Evolutionary conservation across 345 rosid species (phyloP), one percentile per base, ranked within the genome.

Genomic region (Aurinia saxatilis): DNA sequence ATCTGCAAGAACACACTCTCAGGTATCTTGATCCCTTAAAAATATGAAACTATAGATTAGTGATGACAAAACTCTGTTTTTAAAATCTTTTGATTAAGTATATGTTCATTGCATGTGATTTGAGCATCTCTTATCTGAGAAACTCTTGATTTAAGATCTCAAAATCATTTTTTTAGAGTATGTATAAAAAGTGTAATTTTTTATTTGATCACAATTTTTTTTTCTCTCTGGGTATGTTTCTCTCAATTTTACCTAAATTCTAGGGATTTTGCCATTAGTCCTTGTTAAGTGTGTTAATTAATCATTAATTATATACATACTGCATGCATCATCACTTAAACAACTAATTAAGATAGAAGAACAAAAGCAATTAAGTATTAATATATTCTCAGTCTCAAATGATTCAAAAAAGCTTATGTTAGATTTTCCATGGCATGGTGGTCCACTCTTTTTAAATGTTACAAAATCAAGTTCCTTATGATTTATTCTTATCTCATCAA

Each of bases 401-500:
- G 68, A 54, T 61, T 62, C 63, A 70, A 47, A 33, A 23, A 23
- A 23, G 51, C 59, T 56, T 70, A 17, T 63, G 58, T 48, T 30
- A 71, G 60, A 71, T 57, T 71, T 57, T 71, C 47, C 58, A 63
- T 55, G 68, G 17, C 60, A 71, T 57, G 25, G 65, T 71, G 75
- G 65, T 63, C 70, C 70, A 63, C 53, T 63, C 17, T 50, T 50
- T n/a, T 11, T 38, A 29, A 63, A 30, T 38, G 17, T 5, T 47
- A 50, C 41, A 30, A 61, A 70, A 63, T 54, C 60, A 49, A 71
- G 64, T 56, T 70, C 74, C 39, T 63, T 33, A 14, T 63, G 74
- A 63, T 34, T 57, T 63, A 56, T 64, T 71, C 65, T 63, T 71
- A 57, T 64, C 75, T 64, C 60, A 63, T 64, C 75, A 71, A 64